phyloP scores from a whole-genome alignment of 2,329 filamentous ascomycete species.

The Mollisia scopiformis region DNA sequence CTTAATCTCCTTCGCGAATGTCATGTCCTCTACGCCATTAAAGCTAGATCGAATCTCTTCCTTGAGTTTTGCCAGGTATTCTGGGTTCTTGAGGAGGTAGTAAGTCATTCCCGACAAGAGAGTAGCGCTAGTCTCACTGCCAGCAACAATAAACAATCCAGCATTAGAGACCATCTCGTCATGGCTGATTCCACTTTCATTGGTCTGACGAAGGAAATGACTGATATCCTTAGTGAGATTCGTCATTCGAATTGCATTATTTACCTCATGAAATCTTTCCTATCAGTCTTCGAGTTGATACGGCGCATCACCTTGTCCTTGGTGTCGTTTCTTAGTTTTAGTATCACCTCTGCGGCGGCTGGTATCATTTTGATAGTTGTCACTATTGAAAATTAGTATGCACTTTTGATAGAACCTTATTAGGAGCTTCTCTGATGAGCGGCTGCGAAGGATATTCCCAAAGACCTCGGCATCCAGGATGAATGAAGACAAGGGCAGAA shows the following conservation, averaged over 20 bases:
- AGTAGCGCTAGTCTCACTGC: slow-evolving; percentile 24
- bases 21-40: slow-evolving; percentile 42
- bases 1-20: slow-evolving; percentile 31
- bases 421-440: no score
- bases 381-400: no score
- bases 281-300: neutral
- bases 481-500: no score
- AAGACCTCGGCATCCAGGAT: no score
- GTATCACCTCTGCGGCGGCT: neutral
- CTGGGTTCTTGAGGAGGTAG: slow-evolving; percentile 37
- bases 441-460: no score
- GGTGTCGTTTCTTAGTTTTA: neutral
- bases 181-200: neutral
- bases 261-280: slow-evolving; percentile 6
- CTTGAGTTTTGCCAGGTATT: slow-evolving; percentile 35
- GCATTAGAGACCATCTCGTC: slow-evolving; percentile 1
- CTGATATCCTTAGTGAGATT: neutral
- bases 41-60: slow-evolving; percentile 46
- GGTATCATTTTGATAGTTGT: neutral
- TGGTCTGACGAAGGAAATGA: neutral
- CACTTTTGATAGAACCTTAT: no score
- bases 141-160: slow-evolving; percentile 18
- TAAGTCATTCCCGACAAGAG: slow-evolving; percentile 17
- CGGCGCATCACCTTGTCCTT: slow-evolving; percentile 1
- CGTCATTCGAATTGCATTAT: neutral